Percentiles rank a stretch among this genome's conserved stretches.
Evolutionary conservation across 2,329 filamentous ascomycete species (phyloP).

Genomic region (Thermothelomyces thermophilus): DNA sequence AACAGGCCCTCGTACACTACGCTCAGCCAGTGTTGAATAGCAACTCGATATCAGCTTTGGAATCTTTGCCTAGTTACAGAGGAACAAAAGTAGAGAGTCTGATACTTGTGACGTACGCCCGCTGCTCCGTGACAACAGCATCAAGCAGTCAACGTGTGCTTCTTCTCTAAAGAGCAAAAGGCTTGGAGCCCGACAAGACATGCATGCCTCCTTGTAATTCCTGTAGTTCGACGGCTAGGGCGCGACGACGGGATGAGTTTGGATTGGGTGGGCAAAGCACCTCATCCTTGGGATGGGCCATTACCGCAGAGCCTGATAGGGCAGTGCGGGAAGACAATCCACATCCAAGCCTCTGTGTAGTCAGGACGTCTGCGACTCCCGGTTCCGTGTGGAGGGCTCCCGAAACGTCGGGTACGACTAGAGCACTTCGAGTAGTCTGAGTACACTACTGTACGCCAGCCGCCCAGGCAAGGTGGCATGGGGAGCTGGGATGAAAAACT

Average conservation of each 20-base stretch:
- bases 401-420: constrained; percentile 10
- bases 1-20: too few relatives aligned
- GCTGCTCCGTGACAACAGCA: not conserved
- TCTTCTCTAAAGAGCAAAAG: not conserved
- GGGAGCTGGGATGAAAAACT: constrained; percentile 3
- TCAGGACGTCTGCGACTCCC: not conserved
- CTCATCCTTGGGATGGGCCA: not conserved
- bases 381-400: constrained; percentile 11
- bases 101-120: too few relatives aligned
- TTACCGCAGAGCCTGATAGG: constrained; percentile 11
- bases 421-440: not conserved
- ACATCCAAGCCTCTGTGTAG: constrained; percentile 6
- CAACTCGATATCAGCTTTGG: too few relatives aligned
- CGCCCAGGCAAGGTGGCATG: too few relatives aligned
- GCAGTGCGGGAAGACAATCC: constrained; percentile 7
- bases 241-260: not conserved
- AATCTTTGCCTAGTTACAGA: too few relatives aligned
- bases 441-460: too few relatives aligned
- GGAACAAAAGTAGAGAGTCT: too few relatives aligned
- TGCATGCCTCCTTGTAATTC: not conserved
- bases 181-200: not conserved
- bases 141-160: not conserved
- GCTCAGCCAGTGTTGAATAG: too few relatives aligned
- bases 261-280: too few relatives aligned
- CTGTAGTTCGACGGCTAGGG: not conserved